Conservation (phyloP, 257 asterid species). For the Solanum sitiens region DNA sequence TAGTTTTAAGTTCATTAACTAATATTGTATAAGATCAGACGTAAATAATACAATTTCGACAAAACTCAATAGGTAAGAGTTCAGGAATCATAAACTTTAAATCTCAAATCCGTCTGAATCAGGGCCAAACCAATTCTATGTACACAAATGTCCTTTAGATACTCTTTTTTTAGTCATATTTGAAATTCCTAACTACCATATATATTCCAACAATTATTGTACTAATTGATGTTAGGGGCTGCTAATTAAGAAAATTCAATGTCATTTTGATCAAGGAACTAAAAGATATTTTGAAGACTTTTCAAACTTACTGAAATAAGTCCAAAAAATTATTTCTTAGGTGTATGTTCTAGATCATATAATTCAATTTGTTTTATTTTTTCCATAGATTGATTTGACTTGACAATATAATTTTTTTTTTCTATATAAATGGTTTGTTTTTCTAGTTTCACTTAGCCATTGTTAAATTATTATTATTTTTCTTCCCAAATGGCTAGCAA, state of each 20-base stretch:
- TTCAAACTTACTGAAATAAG: neutral
- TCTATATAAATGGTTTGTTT: neutral
- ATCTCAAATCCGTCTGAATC: neutral
- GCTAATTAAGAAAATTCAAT: neutral
- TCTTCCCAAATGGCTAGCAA: neutral
- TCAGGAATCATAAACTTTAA: neutral
- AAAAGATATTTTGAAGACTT: neutral
- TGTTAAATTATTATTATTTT: neutral
- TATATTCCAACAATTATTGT: neutral
- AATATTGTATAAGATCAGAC: neutral
- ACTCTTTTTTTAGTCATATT: neutral
- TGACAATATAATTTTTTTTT: neutral
- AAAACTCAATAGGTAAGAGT: neutral
- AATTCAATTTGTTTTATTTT: neutral
- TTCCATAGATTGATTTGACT: slow-evolving; percentile 1
- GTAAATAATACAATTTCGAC: neutral
- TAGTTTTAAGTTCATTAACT: neutral
- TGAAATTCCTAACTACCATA: neutral
- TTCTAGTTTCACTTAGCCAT: neutral
- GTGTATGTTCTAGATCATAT: neutral
- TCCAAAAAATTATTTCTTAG: neutral
- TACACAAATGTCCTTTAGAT: neutral
- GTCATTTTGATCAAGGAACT: neutral
- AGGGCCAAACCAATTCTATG: neutral
- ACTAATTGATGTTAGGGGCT: neutral